Base-by-base conservation (phyloP, 1,139 yeast species). In the Yamadazyma spencermartinsiae region DNA sequence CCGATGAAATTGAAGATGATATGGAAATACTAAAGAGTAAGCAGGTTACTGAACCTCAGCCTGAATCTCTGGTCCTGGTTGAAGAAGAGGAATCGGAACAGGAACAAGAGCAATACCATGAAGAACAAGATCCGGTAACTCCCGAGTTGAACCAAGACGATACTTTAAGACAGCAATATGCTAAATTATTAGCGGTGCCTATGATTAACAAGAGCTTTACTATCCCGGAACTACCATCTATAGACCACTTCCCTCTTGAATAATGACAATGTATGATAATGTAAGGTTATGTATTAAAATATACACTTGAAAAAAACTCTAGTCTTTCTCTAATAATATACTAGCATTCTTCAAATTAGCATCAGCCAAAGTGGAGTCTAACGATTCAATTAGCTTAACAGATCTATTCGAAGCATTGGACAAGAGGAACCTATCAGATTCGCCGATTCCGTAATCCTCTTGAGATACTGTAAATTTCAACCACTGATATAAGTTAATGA, bases 291-390 rank as follows among this genome's bases (percentile, higher is more conserved):
- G 16, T 19, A 29, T 16, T 9, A 29, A 16, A 27, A 11, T 9
- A 7, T 11, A 9, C 7, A 27, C 12, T n/a, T 24, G 12, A 11
- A 11, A 11, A 13, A 10, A 20, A 10, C 13, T 10, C 37, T 49
- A 61, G 28, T 63, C 68, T 41, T 60, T 61, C 51, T 92, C 98
- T 34, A 90, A 71, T 41, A 89, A 64, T 11, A 92, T 66, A 37
- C 90, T 82, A 31, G 96, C 89, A 58, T 89, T 92, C 54, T 81
- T 79, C 47, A 94, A 72, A 1, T 87, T 89, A 0, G 92, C 87
- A 4, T 79, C 86, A 35, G 72, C 80, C n/a, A 92, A 74, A 1
- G 88, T 76, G 43, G 63, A 52, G 35, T 78, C 79, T 37, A 86
- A 59, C 31, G 75, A 72, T 1, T 76, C 80, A 17, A 84, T 71